phyloP scores from a whole-genome alignment of 768 basidiomycete genomes.

The Boletus sensibilis region DNA sequence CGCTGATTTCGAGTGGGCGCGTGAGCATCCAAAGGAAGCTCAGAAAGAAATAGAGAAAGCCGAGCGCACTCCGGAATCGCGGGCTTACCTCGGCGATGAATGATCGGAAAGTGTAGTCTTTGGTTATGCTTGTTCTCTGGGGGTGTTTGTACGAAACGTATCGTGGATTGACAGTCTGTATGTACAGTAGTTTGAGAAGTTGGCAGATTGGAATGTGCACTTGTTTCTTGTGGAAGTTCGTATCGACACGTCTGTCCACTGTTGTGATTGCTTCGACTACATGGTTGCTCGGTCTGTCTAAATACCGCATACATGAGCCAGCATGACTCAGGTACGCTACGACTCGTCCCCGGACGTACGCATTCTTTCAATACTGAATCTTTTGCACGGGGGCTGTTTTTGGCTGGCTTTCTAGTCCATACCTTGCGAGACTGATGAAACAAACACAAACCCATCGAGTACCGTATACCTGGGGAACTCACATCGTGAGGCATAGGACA shows the following conservation, averaged over 20 bases:
- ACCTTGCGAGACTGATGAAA: background rate
- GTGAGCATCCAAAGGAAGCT: constrained; percentile 12
- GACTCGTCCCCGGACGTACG: too few relatives aligned
- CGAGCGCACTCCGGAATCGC: background rate
- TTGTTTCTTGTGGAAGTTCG: too few relatives aligned
- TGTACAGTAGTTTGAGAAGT: background rate
- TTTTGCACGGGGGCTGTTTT: too few relatives aligned
- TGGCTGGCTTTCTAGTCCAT: background rate
- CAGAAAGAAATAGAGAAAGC: background rate
- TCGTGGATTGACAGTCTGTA: background rate
- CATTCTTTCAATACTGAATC: too few relatives aligned
- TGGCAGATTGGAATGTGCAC: background rate
- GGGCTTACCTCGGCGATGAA: background rate
- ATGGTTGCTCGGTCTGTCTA: background rate
- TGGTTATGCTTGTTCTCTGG: background rate
- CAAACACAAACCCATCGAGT: too few relatives aligned
- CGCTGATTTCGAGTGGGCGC: constrained; percentile 7
- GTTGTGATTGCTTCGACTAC: background rate
- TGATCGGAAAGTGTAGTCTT: background rate
- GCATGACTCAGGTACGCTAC: too few relatives aligned
- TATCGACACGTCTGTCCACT: background rate
- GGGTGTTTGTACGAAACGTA: background rate
- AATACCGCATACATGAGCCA: too few relatives aligned
- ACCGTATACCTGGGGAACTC: too few relatives aligned
- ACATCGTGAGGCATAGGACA: too few relatives aligned